A percentile compares a stretch with the other conserved stretches of the same genome.
These are phyloP conservation scores for Balamuthia mandrillaris DNA, from an alignment of 208 protist species.

Conservation along the genomic window DNA sequence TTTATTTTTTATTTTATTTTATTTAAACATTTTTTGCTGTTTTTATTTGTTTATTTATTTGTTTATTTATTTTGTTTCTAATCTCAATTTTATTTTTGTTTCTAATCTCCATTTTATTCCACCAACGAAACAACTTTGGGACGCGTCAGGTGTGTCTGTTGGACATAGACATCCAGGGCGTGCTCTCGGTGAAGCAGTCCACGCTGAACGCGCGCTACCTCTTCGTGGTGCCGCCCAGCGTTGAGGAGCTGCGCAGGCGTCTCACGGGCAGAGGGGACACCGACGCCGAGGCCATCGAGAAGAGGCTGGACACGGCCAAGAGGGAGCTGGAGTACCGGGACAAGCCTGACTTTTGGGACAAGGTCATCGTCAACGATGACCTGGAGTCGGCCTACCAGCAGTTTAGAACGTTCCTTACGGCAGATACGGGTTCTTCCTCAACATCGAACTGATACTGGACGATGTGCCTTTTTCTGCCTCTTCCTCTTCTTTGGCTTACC, in stretches of 20 bases:
- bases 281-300: constrained; percentile 64
- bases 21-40: too few relatives aligned
- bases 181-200: constrained; percentile 48
- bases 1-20: too few relatives aligned
- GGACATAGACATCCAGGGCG: constrained; percentile 76
- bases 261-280: constrained; percentile 68
- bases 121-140: neutral
- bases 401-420: too few relatives aligned
- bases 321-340: constrained; percentile 59
- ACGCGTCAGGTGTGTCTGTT: constrained; percentile 65
- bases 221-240: constrained; percentile 60
- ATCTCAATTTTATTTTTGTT: too few relatives aligned
- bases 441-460: too few relatives aligned
- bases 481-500: too few relatives aligned
- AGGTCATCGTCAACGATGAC: constrained; percentile 57
- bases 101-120: too few relatives aligned
- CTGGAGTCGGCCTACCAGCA: constrained; percentile 57
- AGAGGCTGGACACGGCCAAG: constrained; percentile 55
- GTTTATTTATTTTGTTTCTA: too few relatives aligned
- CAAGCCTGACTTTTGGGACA: constrained; percentile 48
- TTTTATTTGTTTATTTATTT: too few relatives aligned
- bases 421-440: too few relatives aligned
- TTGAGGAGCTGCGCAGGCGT: constrained; percentile 57
- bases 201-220: constrained; percentile 48
- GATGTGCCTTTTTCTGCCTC: too few relatives aligned